phyloP scores from a whole-genome alignment of 1,139 yeast genomes.

The Waltiozyma sp. region DNA sequence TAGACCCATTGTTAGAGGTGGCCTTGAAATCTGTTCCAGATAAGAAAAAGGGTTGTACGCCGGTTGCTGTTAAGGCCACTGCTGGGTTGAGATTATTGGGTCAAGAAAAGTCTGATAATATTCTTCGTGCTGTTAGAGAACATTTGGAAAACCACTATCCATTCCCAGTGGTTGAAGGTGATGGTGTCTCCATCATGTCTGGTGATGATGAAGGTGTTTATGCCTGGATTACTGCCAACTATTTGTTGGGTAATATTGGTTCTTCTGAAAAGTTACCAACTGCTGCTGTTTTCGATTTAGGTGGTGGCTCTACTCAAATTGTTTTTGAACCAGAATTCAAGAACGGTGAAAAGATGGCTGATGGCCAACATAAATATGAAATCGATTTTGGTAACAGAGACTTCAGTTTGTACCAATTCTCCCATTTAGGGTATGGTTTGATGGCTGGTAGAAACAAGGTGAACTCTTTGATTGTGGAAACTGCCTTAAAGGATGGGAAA shows the following conservation, averaged over 20 bases:
- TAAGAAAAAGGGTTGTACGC: slow-evolving; percentile 66
- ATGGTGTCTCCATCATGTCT: slow-evolving; percentile 86
- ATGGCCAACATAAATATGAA: slow-evolving; percentile 82
- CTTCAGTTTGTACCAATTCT: slow-evolving; percentile 82
- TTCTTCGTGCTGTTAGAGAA: slow-evolving; percentile 61
- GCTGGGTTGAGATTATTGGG: slow-evolving; percentile 93
- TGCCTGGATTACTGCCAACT: slow-evolving; percentile 97
- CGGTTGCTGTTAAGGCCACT: slow-evolving; percentile 93
- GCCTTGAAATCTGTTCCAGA: slow-evolving; percentile 75
- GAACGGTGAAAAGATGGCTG: slow-evolving; percentile 49
- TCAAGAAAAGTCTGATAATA: slow-evolving; percentile 53
- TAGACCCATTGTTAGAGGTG: slow-evolving; percentile 64
- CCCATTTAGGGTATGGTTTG: slow-evolving; percentile 91
- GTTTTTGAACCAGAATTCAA: slow-evolving; percentile 83
- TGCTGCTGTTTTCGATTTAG: slow-evolving; percentile 94
- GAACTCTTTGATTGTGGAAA: slow-evolving; percentile 46
- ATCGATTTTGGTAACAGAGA: slow-evolving; percentile 68
- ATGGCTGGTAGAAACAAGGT: slow-evolving; percentile 88
- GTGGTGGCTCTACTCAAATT: slow-evolving; percentile 98
- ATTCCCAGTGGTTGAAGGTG: slow-evolving; percentile 77
- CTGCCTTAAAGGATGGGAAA: slow-evolving; percentile 33
- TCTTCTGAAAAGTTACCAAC: slow-evolving; percentile 60
- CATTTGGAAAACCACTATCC: slow-evolving; percentile 77
- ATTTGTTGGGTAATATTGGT: slow-evolving; percentile 85
- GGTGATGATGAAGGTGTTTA: slow-evolving; percentile 98